Percentiles rank a stretch among this genome's conserved stretches.
phyloP scores from a whole-genome alignment of 306 rosid species.

The Trifolium subterraneum region DNA sequence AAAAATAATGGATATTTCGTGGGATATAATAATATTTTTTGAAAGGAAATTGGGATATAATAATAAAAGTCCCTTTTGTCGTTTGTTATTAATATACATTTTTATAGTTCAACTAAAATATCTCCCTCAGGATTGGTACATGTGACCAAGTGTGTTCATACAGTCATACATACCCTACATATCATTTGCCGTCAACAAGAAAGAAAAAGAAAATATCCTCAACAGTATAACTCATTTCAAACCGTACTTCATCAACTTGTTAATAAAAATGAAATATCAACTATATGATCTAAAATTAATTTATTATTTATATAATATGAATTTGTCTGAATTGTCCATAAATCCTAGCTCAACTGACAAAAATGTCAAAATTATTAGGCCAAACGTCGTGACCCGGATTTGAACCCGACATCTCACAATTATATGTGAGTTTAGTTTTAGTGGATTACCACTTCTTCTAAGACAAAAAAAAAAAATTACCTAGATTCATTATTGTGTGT shows the following conservation, averaged over 20 bases:
- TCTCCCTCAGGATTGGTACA: constrained; percentile 32
- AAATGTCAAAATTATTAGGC: too few species aligned
- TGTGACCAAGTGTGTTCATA: constrained; percentile 19
- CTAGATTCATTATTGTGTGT: too few species aligned
- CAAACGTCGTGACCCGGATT: too few species aligned
- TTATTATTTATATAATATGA: not conserved
- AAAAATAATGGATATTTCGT: constrained; percentile 34
- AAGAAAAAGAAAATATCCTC: constrained; percentile 41
- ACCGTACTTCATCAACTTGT: not conserved
- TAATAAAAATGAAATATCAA: too few species aligned
- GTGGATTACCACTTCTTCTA: too few species aligned
- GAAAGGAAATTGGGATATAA: not conserved
- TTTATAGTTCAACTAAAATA: constrained; percentile 35
- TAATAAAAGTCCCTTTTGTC: constrained; percentile 7
- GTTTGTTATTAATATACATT: constrained; percentile 21
- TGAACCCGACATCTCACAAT: too few species aligned
- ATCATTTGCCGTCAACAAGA: constrained; percentile 17
- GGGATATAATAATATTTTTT: not conserved
- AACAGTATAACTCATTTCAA: constrained; percentile 7
- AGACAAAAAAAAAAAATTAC: too few species aligned
- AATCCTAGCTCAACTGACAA: too few species aligned
- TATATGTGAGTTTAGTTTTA: too few species aligned
- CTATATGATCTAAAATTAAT: not conserved
- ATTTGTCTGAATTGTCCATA: too few species aligned
- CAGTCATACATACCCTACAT: constrained; percentile 26